A percentile compares a stretch with the other conserved stretches of the same genome.
Evolutionary conservation across 2,329 filamentous ascomycete species (phyloP).

Genomic region (Neofusicoccum parvum): DNA sequence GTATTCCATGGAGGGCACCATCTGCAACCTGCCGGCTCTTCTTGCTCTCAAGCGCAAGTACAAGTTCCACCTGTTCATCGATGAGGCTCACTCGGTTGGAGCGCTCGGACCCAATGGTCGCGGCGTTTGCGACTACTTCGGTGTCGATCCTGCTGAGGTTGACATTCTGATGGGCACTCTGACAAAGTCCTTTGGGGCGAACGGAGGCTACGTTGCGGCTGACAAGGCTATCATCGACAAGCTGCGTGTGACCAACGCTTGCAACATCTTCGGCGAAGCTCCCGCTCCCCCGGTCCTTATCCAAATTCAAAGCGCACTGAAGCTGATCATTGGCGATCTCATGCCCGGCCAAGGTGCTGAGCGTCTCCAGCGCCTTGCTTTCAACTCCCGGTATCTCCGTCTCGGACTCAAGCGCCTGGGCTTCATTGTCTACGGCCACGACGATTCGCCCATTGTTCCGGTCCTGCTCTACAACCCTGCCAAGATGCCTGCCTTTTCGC

Average conservation of each 20-base stretch:
- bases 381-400: conserved; percentile 98
- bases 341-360: conserved; percentile 92
- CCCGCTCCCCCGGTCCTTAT: conserved; percentile 85
- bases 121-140: conserved; percentile 97
- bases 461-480: conserved; percentile 96
- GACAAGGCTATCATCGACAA: conserved; percentile 92
- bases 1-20: conserved; percentile 99
- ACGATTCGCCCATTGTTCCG: conserved; percentile 96
- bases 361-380: conserved; percentile 90
- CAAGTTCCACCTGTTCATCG: conserved; percentile 94
- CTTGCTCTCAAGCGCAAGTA: conserved; percentile 88
- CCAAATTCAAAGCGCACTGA: conserved; percentile 85
- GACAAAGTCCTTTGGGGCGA: conserved; percentile 97
- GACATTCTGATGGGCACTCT: conserved; percentile 98
- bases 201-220: conserved; percentile 91
- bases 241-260: conserved; percentile 81
- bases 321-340: conserved; percentile 86
- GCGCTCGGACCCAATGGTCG: conserved; percentile 85
- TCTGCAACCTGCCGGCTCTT: conserved; percentile 94
- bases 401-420: conserved; percentile 95
- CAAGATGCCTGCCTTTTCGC: conserved; percentile 97
- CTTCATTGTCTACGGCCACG: conserved; percentile 95
- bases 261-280: conserved; percentile 83
- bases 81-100: conserved; percentile 95
- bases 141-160: conserved; percentile 81